Base-by-base conservation (phyloP, 1,139 yeast genomes). In the Pichia terricola region DNA sequence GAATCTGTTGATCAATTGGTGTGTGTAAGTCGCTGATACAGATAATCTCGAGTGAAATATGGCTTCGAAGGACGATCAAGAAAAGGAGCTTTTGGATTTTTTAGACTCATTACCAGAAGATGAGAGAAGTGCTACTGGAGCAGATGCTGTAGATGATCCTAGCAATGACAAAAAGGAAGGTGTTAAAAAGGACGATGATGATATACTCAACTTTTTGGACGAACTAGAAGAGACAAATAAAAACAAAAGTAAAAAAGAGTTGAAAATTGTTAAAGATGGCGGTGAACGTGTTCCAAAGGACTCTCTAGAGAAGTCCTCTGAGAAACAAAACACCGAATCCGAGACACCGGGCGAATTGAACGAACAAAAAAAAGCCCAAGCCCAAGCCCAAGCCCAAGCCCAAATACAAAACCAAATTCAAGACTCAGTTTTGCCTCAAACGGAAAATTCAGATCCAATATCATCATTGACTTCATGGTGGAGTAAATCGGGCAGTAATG, bases 1-100 rank as follows among this genome's bases (percentile, higher is more conserved):
- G 22, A 16, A 16, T 16, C 22, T 16, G 22, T 16, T 16, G n/a
- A n/a, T n/a, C 32, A 8, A 10, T 30, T 8, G 32, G 32, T 30
- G 32, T 30, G 32, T 30, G 32, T 30, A 10, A 8, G 22, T 16
- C 2, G 22, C 22, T 16, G 22, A 16, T 16, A 16, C 22, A 16
- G 22, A 16, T 16, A 16, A 16, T 16, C 22, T 16, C 2, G 22
- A 16, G 22, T 16, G 22, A 16, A 16, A 16, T 16, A 16, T 16
- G 22, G 22, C 22, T 16, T 16, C 22, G 22, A 26, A 32, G 16
- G 28, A 7, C 26, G 27, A 32, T 56, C 35, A 30, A 10, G 77
- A 80, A 27, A 94, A 86, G 56, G 96, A 89, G 57, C 96, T 91
- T 9, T 68, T 89, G 53, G 95, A 89, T 54, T 84, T 91, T 61